Evolutionary conservation across 225 moss, liverwort and hornwort genomes (phyloP).

Genomic region (Marchantia paleacea): DNA sequence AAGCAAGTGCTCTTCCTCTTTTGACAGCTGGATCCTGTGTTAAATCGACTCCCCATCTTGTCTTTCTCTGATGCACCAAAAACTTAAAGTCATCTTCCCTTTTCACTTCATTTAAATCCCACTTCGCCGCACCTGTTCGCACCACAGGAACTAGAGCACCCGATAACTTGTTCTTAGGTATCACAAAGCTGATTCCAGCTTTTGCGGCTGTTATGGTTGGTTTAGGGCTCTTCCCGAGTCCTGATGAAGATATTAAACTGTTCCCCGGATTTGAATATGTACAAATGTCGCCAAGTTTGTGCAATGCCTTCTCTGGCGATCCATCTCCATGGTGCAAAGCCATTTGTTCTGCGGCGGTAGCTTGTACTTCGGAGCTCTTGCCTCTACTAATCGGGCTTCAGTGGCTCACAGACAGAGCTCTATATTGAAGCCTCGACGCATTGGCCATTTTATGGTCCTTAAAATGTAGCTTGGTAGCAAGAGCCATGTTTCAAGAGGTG

Average conservation of each 20-base stretch:
- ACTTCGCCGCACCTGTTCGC: constrained; percentile 37
- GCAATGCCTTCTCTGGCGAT: background rate
- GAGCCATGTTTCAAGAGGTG: background rate
- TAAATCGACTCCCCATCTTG: constrained; percentile 59
- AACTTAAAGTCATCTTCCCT: constrained; percentile 32
- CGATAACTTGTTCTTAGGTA: constrained; percentile 71
- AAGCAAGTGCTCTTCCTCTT: constrained; percentile 71
- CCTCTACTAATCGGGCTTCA: constrained; percentile 32
- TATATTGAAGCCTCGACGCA: background rate
- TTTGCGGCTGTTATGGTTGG: constrained; percentile 35
- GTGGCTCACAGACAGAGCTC: background rate
- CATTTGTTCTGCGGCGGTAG: constrained; percentile 46
- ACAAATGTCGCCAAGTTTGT: constrained; percentile 3
- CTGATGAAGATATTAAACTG: background rate
- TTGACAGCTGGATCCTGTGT: constrained; percentile 56
- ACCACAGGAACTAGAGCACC: constrained; percentile 62
- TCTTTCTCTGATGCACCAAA: constrained; percentile 35
- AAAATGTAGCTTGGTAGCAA: background rate
- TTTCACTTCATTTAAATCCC: constrained; percentile 24
- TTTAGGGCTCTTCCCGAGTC: constrained; percentile 20
- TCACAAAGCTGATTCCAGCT: constrained; percentile 56
- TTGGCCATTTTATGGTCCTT: constrained; percentile 5
- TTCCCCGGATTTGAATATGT: constrained; percentile 3
- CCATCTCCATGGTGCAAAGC: constrained; percentile 43
- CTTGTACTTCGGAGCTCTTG: constrained; percentile 41